Base-by-base conservation (phyloP, 495 filamentous ascomycete species). In the Margaritispora aquatica region DNA sequence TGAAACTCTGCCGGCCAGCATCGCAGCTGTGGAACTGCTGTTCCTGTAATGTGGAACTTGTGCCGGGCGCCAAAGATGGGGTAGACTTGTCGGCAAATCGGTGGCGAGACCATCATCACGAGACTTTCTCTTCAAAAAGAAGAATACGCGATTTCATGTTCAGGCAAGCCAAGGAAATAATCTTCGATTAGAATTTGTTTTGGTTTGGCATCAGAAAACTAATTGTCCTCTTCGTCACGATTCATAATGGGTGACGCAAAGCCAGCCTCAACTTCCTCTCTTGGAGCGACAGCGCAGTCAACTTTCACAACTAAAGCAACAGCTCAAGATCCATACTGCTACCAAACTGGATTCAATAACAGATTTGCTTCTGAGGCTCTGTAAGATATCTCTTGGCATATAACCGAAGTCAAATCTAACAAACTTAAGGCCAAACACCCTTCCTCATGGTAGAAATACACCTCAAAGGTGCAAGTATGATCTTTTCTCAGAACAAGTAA, bases 321-420 rank as follows among this genome's bases (percentile, higher is more conserved):
- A 2, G 4, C 52, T 2, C 3, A 31, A 17, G 62, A 65, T 54
- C 62, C 62, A 1, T 65, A 65, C 31, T 9, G 1, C 26, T 65
- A 65, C 38, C 58, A 61, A 41, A 27, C 51, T 8, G 62, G 62
- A 21, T 65, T 65, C 26, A 54, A 54, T 2, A 65, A 65, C 46
- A 20, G 48, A 9, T 65, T 65, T 24, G 49, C 53, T 21, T 29
- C 55, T 2, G 55, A 57, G 34, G 55, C 55, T 31, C 26, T 54
- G 52, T 54, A 54, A 3, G 52, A 22, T 21, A 20, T 36, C 15
- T 23, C 23, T 38, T 5, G 2, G 15, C 2, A 34, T 7, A 20
- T 26, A 13, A 1, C 27, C 4, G 5, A 34, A 7, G 36, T 26
- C 41, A 34, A 19, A 38, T 26, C 52, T 54, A 17, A 50, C 19